A percentile compares a stretch with the other conserved stretches of the same genome.
These are phyloP conservation scores for Coemansia sp. DNA, from an alignment of 192 early-diverging fungal species.

Conservation along the genomic window DNA sequence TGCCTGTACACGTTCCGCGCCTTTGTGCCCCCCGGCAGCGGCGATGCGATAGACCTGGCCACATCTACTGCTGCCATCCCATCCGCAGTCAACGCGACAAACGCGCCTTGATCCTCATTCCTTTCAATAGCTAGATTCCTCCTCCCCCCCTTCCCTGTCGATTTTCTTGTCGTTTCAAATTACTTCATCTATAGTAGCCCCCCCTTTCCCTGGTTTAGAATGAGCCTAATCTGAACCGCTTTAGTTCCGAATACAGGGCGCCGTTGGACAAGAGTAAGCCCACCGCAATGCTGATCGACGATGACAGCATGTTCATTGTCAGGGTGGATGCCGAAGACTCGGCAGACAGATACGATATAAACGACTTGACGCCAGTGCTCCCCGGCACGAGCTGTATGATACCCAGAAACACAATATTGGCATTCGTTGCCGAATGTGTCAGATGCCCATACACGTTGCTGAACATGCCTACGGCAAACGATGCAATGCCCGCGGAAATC, in stretches of 20 bases:
- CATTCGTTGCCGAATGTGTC: constrained; percentile 53
- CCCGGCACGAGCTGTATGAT: constrained; percentile 78
- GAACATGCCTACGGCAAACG: constrained; percentile 68
- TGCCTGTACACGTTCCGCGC: constrained; percentile 58
- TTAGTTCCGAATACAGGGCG: constrained; percentile 23
- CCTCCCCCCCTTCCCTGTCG: too few relatives aligned
- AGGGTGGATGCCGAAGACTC: constrained; percentile 39
- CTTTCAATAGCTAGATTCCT: neutral
- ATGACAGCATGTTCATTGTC: constrained; percentile 26
- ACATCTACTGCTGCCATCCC: neutral
- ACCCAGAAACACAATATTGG: constrained; percentile 63
- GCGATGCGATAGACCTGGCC: neutral
- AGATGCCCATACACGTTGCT: constrained; percentile 68
- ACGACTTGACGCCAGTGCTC: constrained; percentile 57
- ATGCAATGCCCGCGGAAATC: constrained; percentile 55
- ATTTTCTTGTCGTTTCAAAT: neutral
- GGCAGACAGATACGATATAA: constrained; percentile 52
- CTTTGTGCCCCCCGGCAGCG: constrained; percentile 13
- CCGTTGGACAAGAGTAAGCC: constrained; percentile 25
- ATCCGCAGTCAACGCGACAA: neutral
- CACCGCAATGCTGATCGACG: constrained; percentile 26
- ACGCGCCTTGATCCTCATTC: neutral
- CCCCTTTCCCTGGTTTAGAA: too few relatives aligned
- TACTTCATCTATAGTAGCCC: neutral
- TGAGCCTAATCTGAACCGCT: constrained; percentile 19